These are phyloP conservation scores for Cucurbitaria berberidis DNA, from an alignment of 2,329 filamentous ascomycete species.

Conservation along the genomic window DNA sequence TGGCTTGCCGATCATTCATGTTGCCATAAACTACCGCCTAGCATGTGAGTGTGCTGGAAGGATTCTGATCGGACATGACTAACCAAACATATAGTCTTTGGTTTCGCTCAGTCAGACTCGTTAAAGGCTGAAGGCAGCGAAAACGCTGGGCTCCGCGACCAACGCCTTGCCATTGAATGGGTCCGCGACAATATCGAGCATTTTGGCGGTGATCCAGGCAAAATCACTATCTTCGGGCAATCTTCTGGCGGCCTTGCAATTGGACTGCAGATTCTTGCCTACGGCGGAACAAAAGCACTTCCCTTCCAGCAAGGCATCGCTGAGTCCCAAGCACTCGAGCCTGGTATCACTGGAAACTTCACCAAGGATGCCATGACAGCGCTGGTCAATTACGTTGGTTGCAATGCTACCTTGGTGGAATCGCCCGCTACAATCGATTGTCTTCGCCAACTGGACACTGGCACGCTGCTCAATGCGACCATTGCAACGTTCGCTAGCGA, in stretches of 20 bases:
- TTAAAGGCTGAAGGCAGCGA: conserved; percentile 41
- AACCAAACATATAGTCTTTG: conserved; percentile 36
- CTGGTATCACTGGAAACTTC: conserved; percentile 56
- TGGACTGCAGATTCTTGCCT: conserved; percentile 44
- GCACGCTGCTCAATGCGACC: conserved; percentile 54
- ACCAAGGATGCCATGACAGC: conserved; percentile 56
- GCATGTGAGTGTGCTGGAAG: conserved; percentile 23
- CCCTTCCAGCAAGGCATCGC: conserved; percentile 46
- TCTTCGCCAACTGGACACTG: conserved; percentile 53
- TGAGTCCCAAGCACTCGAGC: conserved; percentile 58
- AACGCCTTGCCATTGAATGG: conserved; percentile 49
- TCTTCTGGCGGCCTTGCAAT: conserved; percentile 45
- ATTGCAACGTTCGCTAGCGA: conserved; percentile 51
- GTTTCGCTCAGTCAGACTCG: conserved; percentile 45
- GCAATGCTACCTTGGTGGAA: conserved; percentile 50
- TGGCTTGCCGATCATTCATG: conserved; percentile 48
- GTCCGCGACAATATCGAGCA: conserved; percentile 45
- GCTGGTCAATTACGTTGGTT: conserved; percentile 53
- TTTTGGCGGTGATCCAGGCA: conserved; percentile 44
- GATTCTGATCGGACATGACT: conserved; percentile 1
- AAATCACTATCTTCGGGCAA: conserved; percentile 50
- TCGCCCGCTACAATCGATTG: conserved; percentile 55
- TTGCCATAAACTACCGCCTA: conserved; percentile 47
- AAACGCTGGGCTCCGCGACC: conserved; percentile 50
- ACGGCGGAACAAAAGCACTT: conserved; percentile 37